Conservation (phyloP, 2,329 filamentous ascomycete species). For the Thermomyces lanuginosus region DNA sequence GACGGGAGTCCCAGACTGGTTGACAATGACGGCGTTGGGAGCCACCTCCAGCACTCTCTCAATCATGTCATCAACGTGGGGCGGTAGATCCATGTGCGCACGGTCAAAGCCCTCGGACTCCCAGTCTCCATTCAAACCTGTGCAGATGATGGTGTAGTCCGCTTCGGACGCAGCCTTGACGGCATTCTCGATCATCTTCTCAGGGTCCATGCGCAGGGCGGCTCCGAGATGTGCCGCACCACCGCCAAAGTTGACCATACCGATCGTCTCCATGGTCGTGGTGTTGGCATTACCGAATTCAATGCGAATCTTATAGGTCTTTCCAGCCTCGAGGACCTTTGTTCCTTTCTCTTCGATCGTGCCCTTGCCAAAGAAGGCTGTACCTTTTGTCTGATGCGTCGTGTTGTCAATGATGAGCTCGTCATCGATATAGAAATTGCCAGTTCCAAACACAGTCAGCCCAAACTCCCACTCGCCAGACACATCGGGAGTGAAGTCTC, state of each 20-base stretch:
- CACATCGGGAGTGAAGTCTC: constrained; percentile 42
- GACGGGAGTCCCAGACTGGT: constrained; percentile 58
- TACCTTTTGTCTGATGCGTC: constrained; percentile 45
- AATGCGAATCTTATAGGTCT: constrained; percentile 42
- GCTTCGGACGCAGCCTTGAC: constrained; percentile 50
- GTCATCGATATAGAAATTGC: constrained; percentile 46
- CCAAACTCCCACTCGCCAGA: constrained; percentile 47
- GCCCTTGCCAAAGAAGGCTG: constrained; percentile 49
- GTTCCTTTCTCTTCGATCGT: constrained; percentile 47
- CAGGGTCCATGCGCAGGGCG: constrained; percentile 40
- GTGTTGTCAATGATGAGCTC: constrained; percentile 50
- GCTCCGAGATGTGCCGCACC: constrained; percentile 49
- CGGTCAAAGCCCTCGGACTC: constrained; percentile 57
- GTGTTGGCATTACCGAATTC: constrained; percentile 45
- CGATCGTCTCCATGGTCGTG: constrained; percentile 36
- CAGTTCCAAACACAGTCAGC: constrained; percentile 47
- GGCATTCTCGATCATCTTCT: constrained; percentile 47
- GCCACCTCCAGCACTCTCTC: constrained; percentile 48
- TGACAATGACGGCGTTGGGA: constrained; percentile 52
- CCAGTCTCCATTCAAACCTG: constrained; percentile 40
- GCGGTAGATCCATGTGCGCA: constrained; percentile 40
- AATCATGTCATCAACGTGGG: constrained; percentile 42
- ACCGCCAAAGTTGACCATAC: constrained; percentile 36
- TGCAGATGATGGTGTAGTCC: constrained; percentile 20
- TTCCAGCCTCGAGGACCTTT: constrained; percentile 41